phyloP scores from a whole-genome alignment of 352 stramenopile species.

The Phytophthora cactorum region DNA sequence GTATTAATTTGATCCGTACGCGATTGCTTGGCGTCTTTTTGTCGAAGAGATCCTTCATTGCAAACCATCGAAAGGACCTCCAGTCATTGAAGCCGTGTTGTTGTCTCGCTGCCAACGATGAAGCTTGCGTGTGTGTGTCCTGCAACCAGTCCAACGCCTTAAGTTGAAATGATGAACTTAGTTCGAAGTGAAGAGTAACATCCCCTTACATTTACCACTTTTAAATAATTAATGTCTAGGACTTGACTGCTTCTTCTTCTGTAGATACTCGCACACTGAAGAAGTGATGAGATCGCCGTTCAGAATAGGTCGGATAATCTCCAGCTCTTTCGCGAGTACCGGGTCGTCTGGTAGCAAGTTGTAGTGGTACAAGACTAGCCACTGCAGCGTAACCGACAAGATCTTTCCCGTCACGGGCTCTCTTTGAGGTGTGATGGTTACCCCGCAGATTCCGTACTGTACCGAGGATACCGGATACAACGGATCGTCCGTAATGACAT shows the following conservation, averaged over 20 bases:
- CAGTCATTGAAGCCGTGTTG: too few species aligned
- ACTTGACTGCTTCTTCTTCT: conserved; percentile 13
- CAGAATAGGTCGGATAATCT: conserved; percentile 33
- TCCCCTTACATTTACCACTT: neutral
- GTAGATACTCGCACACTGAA: conserved; percentile 28
- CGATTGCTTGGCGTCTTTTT: too few species aligned
- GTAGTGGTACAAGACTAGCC: conserved; percentile 42
- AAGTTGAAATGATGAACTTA: neutral
- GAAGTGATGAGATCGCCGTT: conserved; percentile 39
- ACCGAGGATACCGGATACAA: conserved; percentile 21
- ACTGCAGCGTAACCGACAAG: conserved; percentile 32
- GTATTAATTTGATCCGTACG: neutral
- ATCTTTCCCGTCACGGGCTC: conserved; percentile 22
- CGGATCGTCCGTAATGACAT: conserved; percentile 33
- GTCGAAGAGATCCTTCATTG: too few species aligned
- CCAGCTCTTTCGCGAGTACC: conserved; percentile 24
- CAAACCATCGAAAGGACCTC: too few species aligned
- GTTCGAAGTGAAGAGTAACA: neutral
- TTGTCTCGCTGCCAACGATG: too few species aligned
- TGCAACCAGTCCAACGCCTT: too few species aligned
- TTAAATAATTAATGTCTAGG: neutral
- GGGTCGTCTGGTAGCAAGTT: conserved; percentile 37
- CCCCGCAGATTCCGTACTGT: conserved; percentile 26
- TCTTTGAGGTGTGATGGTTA: conserved; percentile 36
- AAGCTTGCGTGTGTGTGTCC: too few species aligned